These are phyloP conservation scores for Scutellaria baicalensis DNA, from an alignment of 257 asterid genomes.

Conservation along the genomic window DNA sequence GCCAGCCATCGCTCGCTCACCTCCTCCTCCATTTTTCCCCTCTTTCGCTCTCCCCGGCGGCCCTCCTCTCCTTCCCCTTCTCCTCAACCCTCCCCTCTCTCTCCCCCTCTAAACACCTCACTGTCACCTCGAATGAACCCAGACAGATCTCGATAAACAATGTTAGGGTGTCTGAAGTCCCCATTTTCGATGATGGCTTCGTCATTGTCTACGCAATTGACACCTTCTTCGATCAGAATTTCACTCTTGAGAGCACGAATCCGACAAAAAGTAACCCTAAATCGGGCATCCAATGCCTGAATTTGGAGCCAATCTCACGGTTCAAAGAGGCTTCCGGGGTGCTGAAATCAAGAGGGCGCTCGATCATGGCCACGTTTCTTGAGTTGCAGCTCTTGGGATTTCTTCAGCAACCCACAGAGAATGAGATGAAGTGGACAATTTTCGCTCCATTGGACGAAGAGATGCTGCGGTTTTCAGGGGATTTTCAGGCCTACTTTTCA, in stretches of 20 bases:
- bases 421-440: slow-evolving; percentile 38
- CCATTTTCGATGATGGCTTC: slow-evolving; percentile 65
- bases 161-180: slow-evolving; percentile 29
- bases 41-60: slow-evolving; percentile 42
- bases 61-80: slow-evolving; percentile 59
- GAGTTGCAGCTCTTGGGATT: slow-evolving; percentile 64
- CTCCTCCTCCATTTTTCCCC: slow-evolving; percentile 80
- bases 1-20: slow-evolving; percentile 63
- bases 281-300: slow-evolving; percentile 23
- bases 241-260: slow-evolving; percentile 12
- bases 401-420: slow-evolving; percentile 4
- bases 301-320: slow-evolving; percentile 27
- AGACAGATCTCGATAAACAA: slow-evolving; percentile 38
- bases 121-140: slow-evolving; percentile 33
- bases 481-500: slow-evolving; percentile 33
- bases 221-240: slow-evolving; percentile 39
- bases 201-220: slow-evolving; percentile 51
- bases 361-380: slow-evolving; percentile 62
- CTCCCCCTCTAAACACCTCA: slow-evolving; percentile 41
- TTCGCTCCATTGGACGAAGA: slow-evolving; percentile 66
- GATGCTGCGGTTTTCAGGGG: slow-evolving; percentile 36
- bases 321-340: slow-evolving; percentile 41
- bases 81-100: slow-evolving; percentile 53
- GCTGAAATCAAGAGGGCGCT: slow-evolving; percentile 56
- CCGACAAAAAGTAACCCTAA: neutral